Evolutionary conservation across 2,329 filamentous ascomycete genomes (phyloP).

Genomic region (Aureobasidium sp.): DNA sequence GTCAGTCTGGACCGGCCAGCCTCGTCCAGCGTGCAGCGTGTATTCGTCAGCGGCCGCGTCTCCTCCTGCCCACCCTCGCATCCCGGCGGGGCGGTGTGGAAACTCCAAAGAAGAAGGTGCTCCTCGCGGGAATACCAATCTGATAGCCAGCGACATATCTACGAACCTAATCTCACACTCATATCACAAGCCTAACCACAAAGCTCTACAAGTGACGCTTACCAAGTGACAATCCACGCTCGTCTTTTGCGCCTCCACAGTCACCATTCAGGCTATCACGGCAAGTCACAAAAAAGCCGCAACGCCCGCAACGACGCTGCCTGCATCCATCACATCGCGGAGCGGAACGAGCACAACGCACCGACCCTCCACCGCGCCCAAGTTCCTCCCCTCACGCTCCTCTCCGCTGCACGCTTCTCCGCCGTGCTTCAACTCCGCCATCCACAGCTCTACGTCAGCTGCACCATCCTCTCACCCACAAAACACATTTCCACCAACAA

Average conservation of each 20-base stretch:
- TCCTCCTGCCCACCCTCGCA: not conserved
- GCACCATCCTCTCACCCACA: not conserved
- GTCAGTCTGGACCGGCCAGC: not conserved
- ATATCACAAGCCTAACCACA: not conserved
- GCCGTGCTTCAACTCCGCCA: not conserved
- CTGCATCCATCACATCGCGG: not conserved
- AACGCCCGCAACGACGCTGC: not conserved
- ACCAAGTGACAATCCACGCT: not conserved
- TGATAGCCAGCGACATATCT: not conserved
- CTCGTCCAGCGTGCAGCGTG: not conserved
- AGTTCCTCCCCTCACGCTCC: not conserved
- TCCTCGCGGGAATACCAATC: not conserved
- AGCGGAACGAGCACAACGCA: not conserved
- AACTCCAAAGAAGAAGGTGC: not conserved
- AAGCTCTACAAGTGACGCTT: not conserved
- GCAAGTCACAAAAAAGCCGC: conserved; percentile 1
- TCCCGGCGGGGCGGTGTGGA: not conserved
- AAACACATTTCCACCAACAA: not conserved
- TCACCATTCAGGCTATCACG: not conserved
- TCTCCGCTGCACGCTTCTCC: not conserved
- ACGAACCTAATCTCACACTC: not conserved
- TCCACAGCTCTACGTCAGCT: conserved; percentile 1
- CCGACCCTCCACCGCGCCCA: not conserved
- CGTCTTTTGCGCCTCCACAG: not conserved
- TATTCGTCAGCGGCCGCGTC: not conserved